Evolutionary conservation across 208 protist genomes (phyloP), one percentile per base, ranked within the genome.

Genomic region (Trypanosoma caninum): DNA sequence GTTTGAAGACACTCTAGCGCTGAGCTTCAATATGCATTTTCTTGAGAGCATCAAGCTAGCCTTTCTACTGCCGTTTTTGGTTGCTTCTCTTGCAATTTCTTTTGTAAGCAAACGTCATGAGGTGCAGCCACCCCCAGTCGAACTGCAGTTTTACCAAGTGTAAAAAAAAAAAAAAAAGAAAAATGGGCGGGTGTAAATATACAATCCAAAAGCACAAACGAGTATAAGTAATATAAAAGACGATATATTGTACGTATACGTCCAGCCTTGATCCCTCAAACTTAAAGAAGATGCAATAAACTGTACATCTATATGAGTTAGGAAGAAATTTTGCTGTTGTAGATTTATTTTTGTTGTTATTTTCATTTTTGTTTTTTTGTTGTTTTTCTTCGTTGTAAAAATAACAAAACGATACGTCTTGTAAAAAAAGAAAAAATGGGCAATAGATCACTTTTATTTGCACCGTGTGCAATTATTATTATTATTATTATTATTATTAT

Each of bases 21-120:
- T 92, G 44, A 86, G 80, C 59, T 92, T 95, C 59, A 92, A 95
- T 59, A 84, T 89, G 72, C 68, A 93, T 45, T 95, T 91, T 40
- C 66, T 93, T 46, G 74, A 86, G 31, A 79, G 81, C 25, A 72
- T 93, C 31, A 95, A 95, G 59, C 83, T 80, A 57, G 73, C 77
- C 1, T 74, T 95, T 44, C 11, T 95, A 10, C 40, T 91, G n/a
- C 89, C 89, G 1, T 91, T 93, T 69, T 22, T 91, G 18, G 16
- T 76, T 0, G 74, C 79, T 11, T 77, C 60, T 20, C 53, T 73
- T 20, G 82, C 80, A 4, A 65, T 92, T 22, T 80, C 82, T 58
- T 70, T 87, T 46, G 78, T 92, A 16, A 74, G 81, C 46, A 66
- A 76, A 53, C 74, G 72, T 16, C 86, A 93, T 54, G 76, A 81